phyloP scores from a whole-genome alignment of 2,329 filamentous ascomycete genomes.

The Venturiaceae sp. region DNA sequence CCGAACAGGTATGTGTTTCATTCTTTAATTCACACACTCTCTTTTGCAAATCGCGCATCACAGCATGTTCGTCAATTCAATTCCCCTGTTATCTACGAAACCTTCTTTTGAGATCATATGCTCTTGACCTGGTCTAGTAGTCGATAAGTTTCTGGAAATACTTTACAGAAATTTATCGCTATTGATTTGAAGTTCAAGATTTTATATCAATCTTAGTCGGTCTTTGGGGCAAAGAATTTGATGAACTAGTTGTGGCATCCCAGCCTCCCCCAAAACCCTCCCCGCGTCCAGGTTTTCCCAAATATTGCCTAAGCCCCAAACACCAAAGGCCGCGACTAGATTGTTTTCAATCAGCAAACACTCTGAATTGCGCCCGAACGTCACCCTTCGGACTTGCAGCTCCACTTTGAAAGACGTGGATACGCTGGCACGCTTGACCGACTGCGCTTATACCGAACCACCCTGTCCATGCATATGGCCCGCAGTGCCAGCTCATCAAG shows the following conservation, averaged over 20 bases:
- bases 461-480: conserved; percentile 23
- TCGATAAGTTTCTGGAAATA: too few relatives aligned
- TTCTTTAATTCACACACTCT: not conserved
- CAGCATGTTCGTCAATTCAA: too few relatives aligned
- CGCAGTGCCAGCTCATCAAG: conserved; percentile 34
- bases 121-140: too few relatives aligned
- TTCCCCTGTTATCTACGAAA: too few relatives aligned
- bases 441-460: not conserved
- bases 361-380: not conserved
- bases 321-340: conserved; percentile 2
- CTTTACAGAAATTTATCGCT: too few relatives aligned
- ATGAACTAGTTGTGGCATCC: not conserved
- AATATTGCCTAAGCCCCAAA: not conserved
- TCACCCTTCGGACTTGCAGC: not conserved
- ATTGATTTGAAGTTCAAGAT: too few relatives aligned
- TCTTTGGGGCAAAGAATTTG: too few relatives aligned
- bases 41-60: too few relatives aligned
- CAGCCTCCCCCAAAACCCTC: not conserved
- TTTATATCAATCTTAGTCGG: too few relatives aligned
- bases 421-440: conserved; percentile 8
- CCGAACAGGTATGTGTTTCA: not conserved
- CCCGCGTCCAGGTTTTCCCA: not conserved
- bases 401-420: conserved; percentile 2
- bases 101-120: too few relatives aligned
- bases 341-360: conserved; percentile 1